phyloP scores from a whole-genome alignment of 768 basidiomycete genomes.

The Clitopilus hobsonii region DNA sequence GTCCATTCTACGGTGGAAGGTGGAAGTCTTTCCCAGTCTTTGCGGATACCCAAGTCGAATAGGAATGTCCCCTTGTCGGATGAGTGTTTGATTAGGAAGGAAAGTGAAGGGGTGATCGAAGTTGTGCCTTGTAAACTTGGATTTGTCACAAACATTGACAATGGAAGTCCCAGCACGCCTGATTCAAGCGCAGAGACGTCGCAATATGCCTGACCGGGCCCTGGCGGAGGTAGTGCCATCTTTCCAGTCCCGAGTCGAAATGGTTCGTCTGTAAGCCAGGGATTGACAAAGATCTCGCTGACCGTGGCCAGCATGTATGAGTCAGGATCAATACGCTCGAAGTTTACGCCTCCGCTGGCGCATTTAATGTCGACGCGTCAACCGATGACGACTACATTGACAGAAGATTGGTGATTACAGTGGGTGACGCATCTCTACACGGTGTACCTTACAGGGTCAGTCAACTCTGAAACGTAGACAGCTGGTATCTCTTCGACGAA shows the following conservation, averaged over 20 bases:
- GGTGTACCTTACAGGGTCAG: too few relatives aligned
- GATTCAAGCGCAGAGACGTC: conserved; percentile 53
- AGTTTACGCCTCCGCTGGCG: too few relatives aligned
- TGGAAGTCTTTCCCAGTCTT: conserved; percentile 38
- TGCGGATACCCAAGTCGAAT: conserved; percentile 55
- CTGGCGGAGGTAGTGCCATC: conserved; percentile 34
- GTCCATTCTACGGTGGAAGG: conserved; percentile 21
- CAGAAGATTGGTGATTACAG: too few relatives aligned
- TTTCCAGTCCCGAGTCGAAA: background rate
- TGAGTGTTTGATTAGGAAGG: conserved; percentile 51
- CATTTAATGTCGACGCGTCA: too few relatives aligned
- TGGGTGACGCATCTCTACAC: too few relatives aligned
- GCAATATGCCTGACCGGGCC: conserved; percentile 42
- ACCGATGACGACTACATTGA: too few relatives aligned
- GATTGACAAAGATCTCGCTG: background rate
- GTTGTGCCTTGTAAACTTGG: conserved; percentile 19
- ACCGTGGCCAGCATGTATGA: background rate
- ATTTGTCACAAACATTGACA: conserved; percentile 32
- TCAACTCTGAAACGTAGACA: too few relatives aligned
- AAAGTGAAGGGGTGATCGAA: conserved; percentile 37
- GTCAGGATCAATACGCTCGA: too few relatives aligned
- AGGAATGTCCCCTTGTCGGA: conserved; percentile 30
- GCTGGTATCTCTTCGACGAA: too few relatives aligned
- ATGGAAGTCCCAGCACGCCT: conserved; percentile 35
- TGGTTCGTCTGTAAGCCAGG: too few relatives aligned